Evolutionary conservation across 225 moss, liverwort and hornwort genomes (phyloP).

Genomic region (Polytrichum formosum): DNA sequence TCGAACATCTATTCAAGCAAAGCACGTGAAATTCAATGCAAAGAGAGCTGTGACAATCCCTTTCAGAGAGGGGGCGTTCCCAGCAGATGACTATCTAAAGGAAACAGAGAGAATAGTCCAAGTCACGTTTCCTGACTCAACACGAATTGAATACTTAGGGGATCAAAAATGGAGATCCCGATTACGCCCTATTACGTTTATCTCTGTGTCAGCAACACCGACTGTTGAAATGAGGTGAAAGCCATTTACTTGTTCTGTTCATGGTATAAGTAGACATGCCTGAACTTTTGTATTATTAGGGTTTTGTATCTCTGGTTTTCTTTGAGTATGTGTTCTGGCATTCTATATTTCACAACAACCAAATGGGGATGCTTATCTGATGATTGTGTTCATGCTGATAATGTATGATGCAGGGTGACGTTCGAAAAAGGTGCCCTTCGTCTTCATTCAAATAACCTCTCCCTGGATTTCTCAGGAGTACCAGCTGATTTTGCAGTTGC

Average conservation of each 20-base stretch:
- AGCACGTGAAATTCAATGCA: conserved; percentile 61
- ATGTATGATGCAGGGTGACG: conserved; percentile 59
- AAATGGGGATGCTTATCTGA: neutral
- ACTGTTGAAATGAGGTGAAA: conserved; percentile 59
- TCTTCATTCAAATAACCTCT: conserved; percentile 62
- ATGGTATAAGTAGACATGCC: no score
- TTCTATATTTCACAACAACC: no score
- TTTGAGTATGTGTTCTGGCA: no score
- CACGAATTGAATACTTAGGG: conserved; percentile 76
- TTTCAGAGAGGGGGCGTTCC: conserved; percentile 58
- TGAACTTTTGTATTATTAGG: no score
- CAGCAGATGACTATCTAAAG: conserved; percentile 72
- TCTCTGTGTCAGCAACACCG: conserved; percentile 66
- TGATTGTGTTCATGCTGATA: conserved; percentile 3
- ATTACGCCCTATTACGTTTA: conserved; percentile 73
- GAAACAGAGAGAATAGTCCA: conserved; percentile 80
- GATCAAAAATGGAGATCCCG: conserved; percentile 63
- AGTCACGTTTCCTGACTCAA: conserved; percentile 96
- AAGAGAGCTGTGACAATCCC: conserved; percentile 67
- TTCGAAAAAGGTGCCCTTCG: conserved; percentile 51
- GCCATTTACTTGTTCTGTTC: neutral
- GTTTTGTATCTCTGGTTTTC: no score
- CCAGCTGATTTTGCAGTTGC: conserved; percentile 57
- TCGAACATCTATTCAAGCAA: conserved; percentile 33
- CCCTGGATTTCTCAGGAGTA: conserved; percentile 70